Percentiles rank a stretch among this genome's conserved stretches.
These are phyloP conservation scores for Chlamydomonas reinhardtii DNA, from an alignment of 163 green algal species.

Conservation along the genomic window DNA sequence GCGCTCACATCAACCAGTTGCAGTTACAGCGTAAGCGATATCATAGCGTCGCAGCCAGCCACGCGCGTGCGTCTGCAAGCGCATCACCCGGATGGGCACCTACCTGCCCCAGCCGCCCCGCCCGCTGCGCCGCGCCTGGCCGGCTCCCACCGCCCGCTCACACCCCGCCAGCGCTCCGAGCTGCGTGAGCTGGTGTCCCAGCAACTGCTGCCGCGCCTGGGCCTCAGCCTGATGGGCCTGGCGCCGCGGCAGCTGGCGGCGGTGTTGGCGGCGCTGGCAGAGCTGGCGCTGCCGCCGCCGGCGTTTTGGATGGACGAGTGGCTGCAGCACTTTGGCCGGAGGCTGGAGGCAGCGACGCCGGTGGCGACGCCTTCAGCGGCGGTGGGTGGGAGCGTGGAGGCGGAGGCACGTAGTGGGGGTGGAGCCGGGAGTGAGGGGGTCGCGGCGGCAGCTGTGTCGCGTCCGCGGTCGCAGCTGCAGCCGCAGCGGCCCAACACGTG, in stretches of 20 bases:
- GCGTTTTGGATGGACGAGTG: slow-evolving; percentile 39
- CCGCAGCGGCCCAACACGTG: not conserved
- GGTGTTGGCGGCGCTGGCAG: slow-evolving; percentile 22
- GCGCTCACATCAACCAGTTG: too few species aligned
- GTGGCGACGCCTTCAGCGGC: not conserved
- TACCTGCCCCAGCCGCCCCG: too few species aligned
- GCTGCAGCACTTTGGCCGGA: slow-evolving; percentile 37
- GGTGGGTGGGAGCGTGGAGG: not conserved
- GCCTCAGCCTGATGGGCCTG: slow-evolving; percentile 14
- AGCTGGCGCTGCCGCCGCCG: slow-evolving; percentile 7
- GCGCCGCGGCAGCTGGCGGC: slow-evolving; percentile 8
- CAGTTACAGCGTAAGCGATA: too few species aligned
- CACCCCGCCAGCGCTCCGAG: not conserved
- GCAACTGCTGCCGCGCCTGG: slow-evolving; percentile 3
- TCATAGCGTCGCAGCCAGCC: too few species aligned
- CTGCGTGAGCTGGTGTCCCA: not conserved
- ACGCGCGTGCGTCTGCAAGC: too few species aligned
- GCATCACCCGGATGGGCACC: too few species aligned
- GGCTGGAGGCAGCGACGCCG: not conserved
- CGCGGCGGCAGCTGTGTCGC: not conserved
- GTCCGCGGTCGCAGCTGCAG: not conserved
- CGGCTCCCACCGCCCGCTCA: not conserved
- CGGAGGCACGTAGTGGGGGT: too few species aligned
- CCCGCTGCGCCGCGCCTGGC: not conserved
- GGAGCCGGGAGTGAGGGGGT: too few species aligned